Conservation (phyloP, 2,329 filamentous ascomycete genomes). For the Metarhizium guizhouense region DNA sequence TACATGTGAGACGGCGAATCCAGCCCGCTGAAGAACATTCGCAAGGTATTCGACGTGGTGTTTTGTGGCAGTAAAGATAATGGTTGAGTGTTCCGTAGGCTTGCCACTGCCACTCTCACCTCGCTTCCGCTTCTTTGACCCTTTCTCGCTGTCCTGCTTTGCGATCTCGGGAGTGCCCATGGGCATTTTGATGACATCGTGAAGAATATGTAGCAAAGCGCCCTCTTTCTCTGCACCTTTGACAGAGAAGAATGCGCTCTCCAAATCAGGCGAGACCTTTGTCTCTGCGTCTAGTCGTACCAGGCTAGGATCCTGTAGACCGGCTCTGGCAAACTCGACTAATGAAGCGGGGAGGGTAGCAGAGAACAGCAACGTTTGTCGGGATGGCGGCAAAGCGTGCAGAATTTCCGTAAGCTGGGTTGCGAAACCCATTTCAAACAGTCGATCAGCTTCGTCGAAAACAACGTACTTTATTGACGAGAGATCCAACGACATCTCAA, state of each 20-base stretch:
- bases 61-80: conserved; percentile 90
- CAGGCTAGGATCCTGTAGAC: conserved; percentile 83
- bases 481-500: conserved; percentile 91
- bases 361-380: conserved; percentile 91
- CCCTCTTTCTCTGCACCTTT: conserved; percentile 94
- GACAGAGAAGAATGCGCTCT: conserved; percentile 89
- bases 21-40: conserved; percentile 66
- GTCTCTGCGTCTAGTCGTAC: conserved; percentile 88
- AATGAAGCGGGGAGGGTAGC: conserved; percentile 89
- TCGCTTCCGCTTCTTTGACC: conserved; percentile 66
- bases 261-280: conserved; percentile 92
- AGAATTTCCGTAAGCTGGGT: conserved; percentile 89
- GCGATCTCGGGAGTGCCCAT: conserved; percentile 49
- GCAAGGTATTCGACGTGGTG: conserved; percentile 95
- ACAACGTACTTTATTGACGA: conserved; percentile 89
- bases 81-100: conserved; percentile 84
- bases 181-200: conserved; percentile 90
- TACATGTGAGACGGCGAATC: conserved; percentile 85
- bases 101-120: conserved; percentile 45
- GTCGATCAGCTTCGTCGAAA: conserved; percentile 91
- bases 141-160: conserved; percentile 33
- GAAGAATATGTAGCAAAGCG: conserved; percentile 76
- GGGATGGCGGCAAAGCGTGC: conserved; percentile 70
- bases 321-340: conserved; percentile 91
- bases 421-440: conserved; percentile 98